phyloP scores from a whole-genome alignment of 202 grass and related monocot species.

The Zizania palustris region DNA sequence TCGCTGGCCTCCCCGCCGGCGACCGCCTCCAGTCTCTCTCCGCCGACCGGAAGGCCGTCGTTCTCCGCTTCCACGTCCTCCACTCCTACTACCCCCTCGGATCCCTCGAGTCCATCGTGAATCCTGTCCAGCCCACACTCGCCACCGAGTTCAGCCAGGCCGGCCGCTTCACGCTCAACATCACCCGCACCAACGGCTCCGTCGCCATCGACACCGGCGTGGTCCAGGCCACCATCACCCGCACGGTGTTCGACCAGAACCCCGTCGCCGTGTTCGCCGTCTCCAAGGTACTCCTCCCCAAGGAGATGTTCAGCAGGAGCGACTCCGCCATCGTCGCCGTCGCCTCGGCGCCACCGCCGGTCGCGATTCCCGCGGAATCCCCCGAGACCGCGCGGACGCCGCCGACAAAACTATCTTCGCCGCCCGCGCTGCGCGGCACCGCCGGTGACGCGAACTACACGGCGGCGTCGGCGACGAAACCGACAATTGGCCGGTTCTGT shows the following conservation, averaged over 20 bases:
- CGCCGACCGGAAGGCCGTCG: conserved; percentile 75
- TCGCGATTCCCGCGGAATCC: conserved; percentile 41
- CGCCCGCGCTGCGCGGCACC: conserved; percentile 51
- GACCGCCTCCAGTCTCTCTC: conserved; percentile 79
- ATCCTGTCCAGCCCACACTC: conserved; percentile 87
- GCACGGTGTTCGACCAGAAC: conserved; percentile 95
- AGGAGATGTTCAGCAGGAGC: conserved; percentile 71
- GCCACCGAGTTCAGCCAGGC: conserved; percentile 82
- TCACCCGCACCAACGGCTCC: conserved; percentile 78
- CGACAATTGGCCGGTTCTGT: conserved; percentile 40
- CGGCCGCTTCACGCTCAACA: conserved; percentile 86
- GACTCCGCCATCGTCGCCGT: conserved; percentile 24
- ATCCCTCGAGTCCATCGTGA: conserved; percentile 93
- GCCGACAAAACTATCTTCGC: conserved; percentile 68
- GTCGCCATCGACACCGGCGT: conserved; percentile 95
- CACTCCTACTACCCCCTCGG: conserved; percentile 98
- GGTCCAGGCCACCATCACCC: conserved; percentile 85
- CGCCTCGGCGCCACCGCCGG: conserved; percentile 34
- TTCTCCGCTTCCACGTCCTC: conserved; percentile 94
- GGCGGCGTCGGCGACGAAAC: conserved; percentile 11
- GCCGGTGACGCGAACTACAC: conserved; percentile 33
- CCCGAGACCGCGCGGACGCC: conserved; percentile 43
- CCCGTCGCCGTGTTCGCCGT: conserved; percentile 91
- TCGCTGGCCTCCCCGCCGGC: conserved; percentile 67
- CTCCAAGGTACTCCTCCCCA: conserved; percentile 80